Conservation (phyloP, 129 eudicot genomes). For the Centrapalus pauciflorus region DNA sequence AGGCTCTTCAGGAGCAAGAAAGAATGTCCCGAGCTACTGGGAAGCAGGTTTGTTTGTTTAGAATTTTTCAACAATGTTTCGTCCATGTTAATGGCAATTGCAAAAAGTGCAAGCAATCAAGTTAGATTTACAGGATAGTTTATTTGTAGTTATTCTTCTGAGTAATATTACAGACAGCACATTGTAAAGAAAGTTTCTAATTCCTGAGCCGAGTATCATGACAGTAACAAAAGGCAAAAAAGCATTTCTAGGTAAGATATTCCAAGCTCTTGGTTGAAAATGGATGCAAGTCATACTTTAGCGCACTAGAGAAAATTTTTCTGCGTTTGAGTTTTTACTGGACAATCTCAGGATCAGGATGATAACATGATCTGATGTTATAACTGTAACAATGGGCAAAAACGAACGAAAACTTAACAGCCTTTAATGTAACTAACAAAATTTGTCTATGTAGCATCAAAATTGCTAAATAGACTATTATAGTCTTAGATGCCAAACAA, state of each 20-base stretch:
- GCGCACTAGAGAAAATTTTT: background rate
- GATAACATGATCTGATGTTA: background rate
- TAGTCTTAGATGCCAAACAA: background rate
- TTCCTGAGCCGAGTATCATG: background rate
- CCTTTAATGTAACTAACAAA: background rate
- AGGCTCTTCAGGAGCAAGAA: slow-evolving; percentile 96
- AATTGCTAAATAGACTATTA: background rate
- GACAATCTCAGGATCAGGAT: background rate
- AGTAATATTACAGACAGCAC: background rate
- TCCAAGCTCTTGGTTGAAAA: too few relatives aligned
- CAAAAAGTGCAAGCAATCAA: background rate
- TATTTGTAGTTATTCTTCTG: background rate
- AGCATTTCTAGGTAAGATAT: background rate
- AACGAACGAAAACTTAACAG: background rate
- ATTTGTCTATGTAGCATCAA: background rate
- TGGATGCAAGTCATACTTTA: too few relatives aligned
- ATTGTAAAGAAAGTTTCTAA: background rate
- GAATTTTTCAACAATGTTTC: background rate
- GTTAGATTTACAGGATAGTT: background rate
- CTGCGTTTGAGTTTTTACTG: background rate
- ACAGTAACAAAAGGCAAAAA: background rate
- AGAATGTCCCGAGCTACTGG: slow-evolving; percentile 79
- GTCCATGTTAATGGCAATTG: background rate
- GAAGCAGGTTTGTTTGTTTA: slow-evolving; percentile 55
- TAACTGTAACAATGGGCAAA: background rate